Percentiles rank a stretch among this genome's conserved stretches.
These are phyloP conservation scores for Opeltia flavorubescens DNA, from an alignment of 495 filamentous ascomycete species.

Conservation along the genomic window DNA sequence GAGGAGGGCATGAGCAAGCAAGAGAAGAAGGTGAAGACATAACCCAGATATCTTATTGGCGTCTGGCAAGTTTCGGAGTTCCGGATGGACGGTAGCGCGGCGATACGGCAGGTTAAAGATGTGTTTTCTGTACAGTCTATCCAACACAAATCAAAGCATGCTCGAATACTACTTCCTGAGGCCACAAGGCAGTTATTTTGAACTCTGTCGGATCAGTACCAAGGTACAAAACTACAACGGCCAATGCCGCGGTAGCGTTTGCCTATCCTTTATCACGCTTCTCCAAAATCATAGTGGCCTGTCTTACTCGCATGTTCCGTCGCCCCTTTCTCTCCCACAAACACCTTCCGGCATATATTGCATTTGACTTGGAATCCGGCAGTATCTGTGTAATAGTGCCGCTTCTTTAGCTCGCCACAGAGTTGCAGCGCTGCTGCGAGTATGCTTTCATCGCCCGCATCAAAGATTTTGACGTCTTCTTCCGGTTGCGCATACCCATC, in stretches of 20 bases:
- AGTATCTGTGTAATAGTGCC: slow-evolving; percentile 87
- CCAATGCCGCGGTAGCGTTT: not conserved
- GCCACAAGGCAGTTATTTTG: too few relatives aligned
- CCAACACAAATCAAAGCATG: too few relatives aligned
- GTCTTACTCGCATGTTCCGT: slow-evolving; percentile 51
- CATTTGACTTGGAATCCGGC: slow-evolving; percentile 71
- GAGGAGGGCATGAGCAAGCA: not conserved
- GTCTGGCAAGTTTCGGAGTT: not conserved
- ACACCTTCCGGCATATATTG: slow-evolving; percentile 55
- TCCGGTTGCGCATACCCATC: slow-evolving; percentile 48
- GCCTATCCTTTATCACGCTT: slow-evolving; percentile 27
- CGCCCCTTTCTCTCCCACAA: slow-evolving; percentile 61
- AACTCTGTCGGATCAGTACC: too few relatives aligned
- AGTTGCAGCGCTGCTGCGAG: slow-evolving; percentile 56
- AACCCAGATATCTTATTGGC: not conserved
- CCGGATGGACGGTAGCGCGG: too few relatives aligned
- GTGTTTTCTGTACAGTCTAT: too few relatives aligned
- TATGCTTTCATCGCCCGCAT: slow-evolving; percentile 50
- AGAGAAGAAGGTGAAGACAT: not conserved
- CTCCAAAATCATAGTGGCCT: slow-evolving; percentile 61
- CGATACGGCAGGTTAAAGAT: too few relatives aligned
- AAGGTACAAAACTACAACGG: too few relatives aligned
- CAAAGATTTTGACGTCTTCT: slow-evolving; percentile 68
- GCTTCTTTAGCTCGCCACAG: slow-evolving; percentile 51
- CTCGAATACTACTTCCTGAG: not conserved